Percentiles rank a stretch among this genome's conserved stretches.
phyloP scores from a whole-genome alignment of 2,329 filamentous ascomycete species.

The Calonectria pseudoreteaudii region DNA sequence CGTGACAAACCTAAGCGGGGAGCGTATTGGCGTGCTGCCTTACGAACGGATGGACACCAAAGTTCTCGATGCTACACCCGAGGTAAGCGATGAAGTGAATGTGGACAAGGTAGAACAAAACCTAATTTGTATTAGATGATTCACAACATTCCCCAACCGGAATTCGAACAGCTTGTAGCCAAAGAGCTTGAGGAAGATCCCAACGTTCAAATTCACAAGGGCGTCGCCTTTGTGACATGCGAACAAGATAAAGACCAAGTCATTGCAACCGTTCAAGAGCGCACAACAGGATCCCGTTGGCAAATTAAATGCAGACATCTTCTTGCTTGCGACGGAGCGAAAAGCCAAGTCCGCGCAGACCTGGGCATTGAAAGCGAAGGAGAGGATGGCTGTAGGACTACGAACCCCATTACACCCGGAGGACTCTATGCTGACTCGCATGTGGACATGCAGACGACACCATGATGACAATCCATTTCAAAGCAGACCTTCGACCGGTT shows the following conservation, averaged over 20 bases:
- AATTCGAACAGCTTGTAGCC: slow-evolving; percentile 48
- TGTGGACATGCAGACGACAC: slow-evolving; percentile 48
- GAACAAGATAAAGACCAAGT: slow-evolving; percentile 44
- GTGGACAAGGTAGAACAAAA: not conserved
- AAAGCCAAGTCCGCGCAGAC: slow-evolving; percentile 45
- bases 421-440: not conserved
- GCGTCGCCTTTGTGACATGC: slow-evolving; percentile 48
- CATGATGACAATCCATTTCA: slow-evolving; percentile 61
- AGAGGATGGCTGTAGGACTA: slow-evolving; percentile 53
- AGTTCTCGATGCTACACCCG: slow-evolving; percentile 13
- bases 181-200: slow-evolving; percentile 33
- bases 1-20: slow-evolving; percentile 17
- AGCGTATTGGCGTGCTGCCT: slow-evolving; percentile 18
- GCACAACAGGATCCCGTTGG: slow-evolving; percentile 32
- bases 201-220: slow-evolving; percentile 46
- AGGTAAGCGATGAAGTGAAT: not conserved
- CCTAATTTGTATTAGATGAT: slow-evolving; percentile 46
- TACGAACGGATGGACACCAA: slow-evolving; percentile 21
- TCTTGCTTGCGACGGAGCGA: slow-evolving; percentile 52
- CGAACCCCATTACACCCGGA: not conserved
- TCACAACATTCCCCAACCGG: slow-evolving; percentile 56
- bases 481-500: slow-evolving; percentile 53
- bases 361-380: slow-evolving; percentile 53
- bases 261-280: slow-evolving; percentile 46
- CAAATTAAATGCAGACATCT: slow-evolving; percentile 47